Conservation (phyloP, 176 grass and related monocot species). For the Areca catechu region DNA sequence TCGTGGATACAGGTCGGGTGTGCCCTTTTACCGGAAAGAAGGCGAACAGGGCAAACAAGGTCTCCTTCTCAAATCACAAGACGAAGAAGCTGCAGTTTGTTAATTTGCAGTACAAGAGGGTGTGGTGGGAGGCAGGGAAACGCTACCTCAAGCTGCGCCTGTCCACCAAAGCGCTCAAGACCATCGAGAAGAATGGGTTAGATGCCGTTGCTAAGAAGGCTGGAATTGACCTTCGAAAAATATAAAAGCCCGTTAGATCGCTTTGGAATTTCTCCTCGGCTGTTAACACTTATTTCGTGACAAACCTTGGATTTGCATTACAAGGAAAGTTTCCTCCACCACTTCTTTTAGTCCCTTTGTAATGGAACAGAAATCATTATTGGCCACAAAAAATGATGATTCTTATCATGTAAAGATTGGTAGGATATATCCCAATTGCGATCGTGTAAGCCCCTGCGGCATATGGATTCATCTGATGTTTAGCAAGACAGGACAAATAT, state of each 20-base stretch:
- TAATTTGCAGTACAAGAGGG: constrained; percentile 83
- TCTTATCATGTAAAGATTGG: too few relatives aligned
- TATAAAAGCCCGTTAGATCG: constrained; percentile 4
- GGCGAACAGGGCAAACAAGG: constrained; percentile 70
- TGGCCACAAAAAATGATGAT: too few relatives aligned
- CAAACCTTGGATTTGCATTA: too few relatives aligned
- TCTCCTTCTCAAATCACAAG: constrained; percentile 85
- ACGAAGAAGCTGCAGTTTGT: constrained; percentile 92
- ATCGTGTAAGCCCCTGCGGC: too few relatives aligned
- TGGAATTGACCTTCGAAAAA: constrained; percentile 67
- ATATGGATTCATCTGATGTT: too few relatives aligned
- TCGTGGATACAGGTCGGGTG: constrained; percentile 36
- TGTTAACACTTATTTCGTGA: too few relatives aligned
- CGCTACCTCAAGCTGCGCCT: constrained; percentile 67
- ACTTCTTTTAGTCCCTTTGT: too few relatives aligned
- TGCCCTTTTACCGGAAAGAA: constrained; percentile 78
- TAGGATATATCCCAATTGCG: too few relatives aligned
- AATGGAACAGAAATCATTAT: too few relatives aligned
- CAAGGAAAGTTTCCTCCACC: too few relatives aligned
- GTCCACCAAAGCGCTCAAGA: constrained; percentile 78
- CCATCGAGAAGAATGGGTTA: constrained; percentile 85
- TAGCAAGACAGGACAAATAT: too few relatives aligned
- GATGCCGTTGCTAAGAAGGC: constrained; percentile 84
- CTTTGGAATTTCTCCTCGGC: background rate
- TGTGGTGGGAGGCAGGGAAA: constrained; percentile 89